These are phyloP conservation scores for Metschnikowia hibisci DNA, from an alignment of 805 yeast species.

Conservation along the genomic window DNA sequence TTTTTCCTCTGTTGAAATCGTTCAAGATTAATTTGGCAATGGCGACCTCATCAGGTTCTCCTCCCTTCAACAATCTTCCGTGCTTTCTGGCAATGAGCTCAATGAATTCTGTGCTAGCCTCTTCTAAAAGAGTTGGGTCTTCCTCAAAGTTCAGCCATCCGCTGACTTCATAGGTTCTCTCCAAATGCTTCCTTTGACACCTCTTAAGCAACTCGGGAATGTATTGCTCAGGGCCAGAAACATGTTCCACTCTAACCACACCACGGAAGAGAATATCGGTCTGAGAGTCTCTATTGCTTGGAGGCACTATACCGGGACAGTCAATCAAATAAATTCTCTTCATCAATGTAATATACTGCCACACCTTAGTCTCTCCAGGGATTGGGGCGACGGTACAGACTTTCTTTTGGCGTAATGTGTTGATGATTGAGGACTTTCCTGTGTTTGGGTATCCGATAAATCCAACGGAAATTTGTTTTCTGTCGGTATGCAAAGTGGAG, in stretches of 20 bases:
- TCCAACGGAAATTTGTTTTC: constrained; percentile 95
- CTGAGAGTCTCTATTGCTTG: constrained; percentile 82
- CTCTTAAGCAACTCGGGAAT: constrained; percentile 81
- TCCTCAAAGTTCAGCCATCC: constrained; percentile 68
- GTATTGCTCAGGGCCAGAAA: constrained; percentile 90
- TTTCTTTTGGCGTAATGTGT: constrained; percentile 89
- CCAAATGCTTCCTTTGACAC: constrained; percentile 85
- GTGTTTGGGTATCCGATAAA: constrained; percentile 97
- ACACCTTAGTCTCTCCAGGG: constrained; percentile 98
- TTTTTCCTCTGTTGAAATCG: constrained; percentile 95
- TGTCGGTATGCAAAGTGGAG: constrained; percentile 82
- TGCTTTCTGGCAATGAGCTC: constrained; percentile 89
- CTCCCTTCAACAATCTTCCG: constrained; percentile 92
- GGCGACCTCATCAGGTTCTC: constrained; percentile 95
- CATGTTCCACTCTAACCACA: constrained; percentile 98
- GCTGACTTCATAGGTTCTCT: constrained; percentile 89
- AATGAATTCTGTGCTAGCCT: constrained; percentile 61
- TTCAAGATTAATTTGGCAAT: constrained; percentile 86
- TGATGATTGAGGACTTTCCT: constrained; percentile 95
- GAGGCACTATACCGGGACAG: constrained; percentile 99
- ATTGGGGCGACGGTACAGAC: constrained; percentile 97
- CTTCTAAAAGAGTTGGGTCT: constrained; percentile 43
- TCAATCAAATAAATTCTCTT: constrained; percentile 92
- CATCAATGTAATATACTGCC: constrained; percentile 98
- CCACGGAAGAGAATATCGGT: constrained; percentile 93